Conservation (phyloP, 164 flowering plant genomes). For the Aristolochia contorta region DNA sequence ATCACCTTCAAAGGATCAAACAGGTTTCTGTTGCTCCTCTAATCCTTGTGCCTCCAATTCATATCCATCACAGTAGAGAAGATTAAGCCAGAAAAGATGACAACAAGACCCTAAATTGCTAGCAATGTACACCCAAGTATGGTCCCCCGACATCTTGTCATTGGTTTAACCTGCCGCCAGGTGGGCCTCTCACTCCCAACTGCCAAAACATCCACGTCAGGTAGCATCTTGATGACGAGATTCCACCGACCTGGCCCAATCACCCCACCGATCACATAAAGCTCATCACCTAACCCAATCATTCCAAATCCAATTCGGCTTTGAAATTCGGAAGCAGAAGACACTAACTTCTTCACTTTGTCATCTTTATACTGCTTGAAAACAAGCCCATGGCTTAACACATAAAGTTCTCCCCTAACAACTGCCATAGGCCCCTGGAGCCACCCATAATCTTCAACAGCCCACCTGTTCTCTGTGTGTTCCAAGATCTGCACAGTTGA, state of each 20-base stretch:
- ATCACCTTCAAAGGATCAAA: too few relatives aligned
- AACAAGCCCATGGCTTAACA: conserved; percentile 69
- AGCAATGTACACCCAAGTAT: conserved; percentile 72
- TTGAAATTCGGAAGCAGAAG: conserved; percentile 65
- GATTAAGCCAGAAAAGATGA: not conserved
- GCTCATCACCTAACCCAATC: conserved; percentile 59
- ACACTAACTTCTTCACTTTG: conserved; percentile 33
- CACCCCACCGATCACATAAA: conserved; percentile 83
- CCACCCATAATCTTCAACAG: conserved; percentile 67
- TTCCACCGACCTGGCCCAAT: conserved; percentile 69
- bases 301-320: conserved; percentile 70
- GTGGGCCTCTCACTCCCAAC: conserved; percentile 55
- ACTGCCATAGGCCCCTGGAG: conserved; percentile 89
- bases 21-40: too few relatives aligned
- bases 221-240: conserved; percentile 46
- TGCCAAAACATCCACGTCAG: conserved; percentile 66
- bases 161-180: conserved; percentile 71
- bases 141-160: conserved; percentile 76
- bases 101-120: conserved; percentile 40
- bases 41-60: too few relatives aligned
- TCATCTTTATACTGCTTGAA: conserved; percentile 43
- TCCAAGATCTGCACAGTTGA: conserved; percentile 75
- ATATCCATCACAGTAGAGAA: conserved; percentile 9
- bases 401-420: conserved; percentile 55
- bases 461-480: conserved; percentile 36